These are phyloP conservation scores for Xerocomellus amylosporus DNA, from an alignment of 768 basidiomycete species.

Conservation along the genomic window DNA sequence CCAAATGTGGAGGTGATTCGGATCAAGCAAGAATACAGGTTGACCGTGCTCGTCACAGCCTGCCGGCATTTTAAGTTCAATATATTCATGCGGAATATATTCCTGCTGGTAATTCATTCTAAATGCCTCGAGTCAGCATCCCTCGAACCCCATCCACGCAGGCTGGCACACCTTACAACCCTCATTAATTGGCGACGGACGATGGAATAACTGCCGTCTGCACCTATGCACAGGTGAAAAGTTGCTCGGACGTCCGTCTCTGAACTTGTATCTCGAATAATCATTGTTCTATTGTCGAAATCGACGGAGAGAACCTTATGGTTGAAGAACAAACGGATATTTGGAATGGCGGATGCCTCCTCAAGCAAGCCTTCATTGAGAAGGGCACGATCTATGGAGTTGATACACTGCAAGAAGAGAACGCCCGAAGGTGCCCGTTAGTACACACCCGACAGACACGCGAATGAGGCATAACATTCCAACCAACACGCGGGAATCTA, in stretches of 20 bases:
- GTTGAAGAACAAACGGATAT: slow-evolving; percentile 71
- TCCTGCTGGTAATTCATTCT: slow-evolving; percentile 96
- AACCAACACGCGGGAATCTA: slow-evolving; percentile 20
- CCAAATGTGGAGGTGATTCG: slow-evolving; percentile 98
- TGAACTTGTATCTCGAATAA: slow-evolving; percentile 45
- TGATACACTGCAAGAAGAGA: slow-evolving; percentile 68
- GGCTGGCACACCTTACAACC: slow-evolving; percentile 69
- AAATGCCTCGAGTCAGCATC: slow-evolving; percentile 23
- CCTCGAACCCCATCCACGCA: slow-evolving; percentile 3
- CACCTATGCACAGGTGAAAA: slow-evolving; percentile 85
- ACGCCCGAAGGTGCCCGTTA: slow-evolving; percentile 24
- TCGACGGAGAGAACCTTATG: slow-evolving; percentile 78
- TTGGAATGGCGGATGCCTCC: slow-evolving; percentile 59
- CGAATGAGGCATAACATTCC: slow-evolving; percentile 12
- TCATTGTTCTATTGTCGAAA: slow-evolving; percentile 62
- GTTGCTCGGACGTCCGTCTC: slow-evolving; percentile 43
- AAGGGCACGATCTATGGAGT: slow-evolving; percentile 86
- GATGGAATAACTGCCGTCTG: slow-evolving; percentile 92
- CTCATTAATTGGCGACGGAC: slow-evolving; percentile 95
- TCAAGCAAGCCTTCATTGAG: slow-evolving; percentile 85
- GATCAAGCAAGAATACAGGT: slow-evolving; percentile 79
- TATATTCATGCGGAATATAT: slow-evolving; percentile 94
- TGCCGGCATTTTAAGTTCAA: slow-evolving; percentile 95
- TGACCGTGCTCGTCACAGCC: slow-evolving; percentile 58
- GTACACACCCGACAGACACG: slow-evolving; percentile 22